These are phyloP conservation scores for Bombardia bombarda DNA, from an alignment of 495 filamentous ascomycete genomes.

Conservation along the genomic window DNA sequence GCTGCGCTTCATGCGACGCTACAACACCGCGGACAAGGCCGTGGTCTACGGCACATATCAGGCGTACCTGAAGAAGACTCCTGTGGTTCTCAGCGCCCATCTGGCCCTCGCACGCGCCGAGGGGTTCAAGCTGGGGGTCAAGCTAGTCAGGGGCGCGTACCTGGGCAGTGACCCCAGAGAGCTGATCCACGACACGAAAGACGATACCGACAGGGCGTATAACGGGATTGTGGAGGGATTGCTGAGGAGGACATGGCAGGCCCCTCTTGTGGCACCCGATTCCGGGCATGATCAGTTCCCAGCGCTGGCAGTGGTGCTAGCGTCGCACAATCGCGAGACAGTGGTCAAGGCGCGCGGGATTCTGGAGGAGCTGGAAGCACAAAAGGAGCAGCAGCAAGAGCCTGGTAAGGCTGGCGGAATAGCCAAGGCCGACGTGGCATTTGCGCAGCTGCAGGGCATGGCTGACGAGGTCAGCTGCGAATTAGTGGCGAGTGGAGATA, in stretches of 20 bases:
- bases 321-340: constrained; percentile 85
- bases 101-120: constrained; percentile 56
- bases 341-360: constrained; percentile 58
- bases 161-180: constrained; percentile 70
- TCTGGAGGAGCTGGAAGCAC: constrained; percentile 13
- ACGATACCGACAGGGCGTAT: constrained; percentile 54
- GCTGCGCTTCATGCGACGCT: constrained; percentile 63
- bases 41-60: constrained; percentile 67
- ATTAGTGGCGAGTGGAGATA: constrained; percentile 44
- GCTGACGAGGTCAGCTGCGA: constrained; percentile 89
- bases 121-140: constrained; percentile 75
- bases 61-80: constrained; percentile 70
- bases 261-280: constrained; percentile 34
- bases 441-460: constrained; percentile 94
- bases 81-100: constrained; percentile 56
- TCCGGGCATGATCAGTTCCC: constrained; percentile 44
- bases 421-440: constrained; percentile 65
- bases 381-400: constrained; percentile 27
- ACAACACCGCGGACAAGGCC: constrained; percentile 53
- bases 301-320: constrained; percentile 63
- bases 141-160: constrained; percentile 90
- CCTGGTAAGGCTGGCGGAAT: too few relatives aligned
- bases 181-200: constrained; percentile 72
- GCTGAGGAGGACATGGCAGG: constrained; percentile 35
- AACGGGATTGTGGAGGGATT: constrained; percentile 30